A percentile compares a stretch with the other conserved stretches of the same genome.
phyloP scores from a whole-genome alignment of 129 eudicot genomes.

The Cynara cardunculus region DNA sequence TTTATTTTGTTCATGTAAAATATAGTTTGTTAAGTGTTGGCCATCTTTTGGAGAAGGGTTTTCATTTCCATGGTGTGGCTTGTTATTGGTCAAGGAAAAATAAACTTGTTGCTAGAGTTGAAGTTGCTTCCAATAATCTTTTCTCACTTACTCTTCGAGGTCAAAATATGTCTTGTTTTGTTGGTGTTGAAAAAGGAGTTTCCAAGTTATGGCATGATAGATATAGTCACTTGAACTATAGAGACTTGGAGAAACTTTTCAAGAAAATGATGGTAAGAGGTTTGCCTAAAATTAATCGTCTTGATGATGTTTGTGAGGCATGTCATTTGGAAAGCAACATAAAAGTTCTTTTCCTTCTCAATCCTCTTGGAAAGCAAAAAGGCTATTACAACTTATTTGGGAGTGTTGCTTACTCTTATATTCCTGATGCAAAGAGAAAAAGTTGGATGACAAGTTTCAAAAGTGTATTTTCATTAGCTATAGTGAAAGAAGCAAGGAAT shows the following conservation, averaged over 20 bases:
- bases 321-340: slow-evolving; percentile 1
- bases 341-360: background rate
- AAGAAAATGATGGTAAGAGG: slow-evolving; percentile 8
- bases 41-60: background rate
- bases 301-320: background rate
- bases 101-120: background rate
- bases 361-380: background rate
- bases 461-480: no score
- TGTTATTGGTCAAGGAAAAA: background rate
- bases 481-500: no score
- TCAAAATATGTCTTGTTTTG: background rate
- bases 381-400: background rate
- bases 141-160: background rate
- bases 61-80: background rate
- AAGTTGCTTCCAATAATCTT: background rate
- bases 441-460: no score
- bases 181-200: background rate
- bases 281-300: background rate
- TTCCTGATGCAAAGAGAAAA: no score
- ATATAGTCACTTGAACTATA: background rate
- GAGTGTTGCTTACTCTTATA: no score
- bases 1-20: background rate
- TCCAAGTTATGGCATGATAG: slow-evolving; percentile 18
- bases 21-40: background rate
- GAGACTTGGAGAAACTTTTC: background rate